Conservation (phyloP, 345 rosid genomes). For the Eucalyptus melliodora region DNA sequence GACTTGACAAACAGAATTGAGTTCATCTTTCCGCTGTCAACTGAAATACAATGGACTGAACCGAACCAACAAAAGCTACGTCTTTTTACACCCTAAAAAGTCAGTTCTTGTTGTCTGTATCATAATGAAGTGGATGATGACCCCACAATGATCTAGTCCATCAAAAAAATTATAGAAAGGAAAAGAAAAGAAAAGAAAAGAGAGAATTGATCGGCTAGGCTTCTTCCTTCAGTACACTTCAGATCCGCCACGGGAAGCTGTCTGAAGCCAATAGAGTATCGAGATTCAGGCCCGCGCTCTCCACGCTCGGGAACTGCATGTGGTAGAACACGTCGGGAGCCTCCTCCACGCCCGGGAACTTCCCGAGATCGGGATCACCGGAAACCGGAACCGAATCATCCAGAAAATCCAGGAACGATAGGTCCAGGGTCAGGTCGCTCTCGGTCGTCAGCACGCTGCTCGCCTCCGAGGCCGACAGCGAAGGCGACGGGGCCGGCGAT, state of each 20-base stretch:
- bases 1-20: background rate
- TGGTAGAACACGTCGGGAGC: background rate
- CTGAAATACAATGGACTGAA: background rate
- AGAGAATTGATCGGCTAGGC: background rate
- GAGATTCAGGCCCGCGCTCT: background rate
- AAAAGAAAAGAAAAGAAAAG: too few species aligned
- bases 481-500: background rate
- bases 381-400: background rate
- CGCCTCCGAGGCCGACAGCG: background rate
- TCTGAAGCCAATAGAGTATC: background rate
- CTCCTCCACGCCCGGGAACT: background rate
- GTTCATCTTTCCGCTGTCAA: background rate
- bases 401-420: background rate
- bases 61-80: background rate
- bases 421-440: background rate
- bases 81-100: background rate
- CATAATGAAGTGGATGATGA: background rate
- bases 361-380: background rate
- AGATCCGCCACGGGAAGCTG: background rate
- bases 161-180: background rate
- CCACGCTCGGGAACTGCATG: background rate
- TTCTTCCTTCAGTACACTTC: background rate
- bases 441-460: background rate
- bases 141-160: background rate
- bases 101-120: background rate